Evolutionary conservation across 495 filamentous ascomycete species (phyloP), one percentile per base, ranked within the genome.

Genomic region (Hyaloscypha hepaticicola): DNA sequence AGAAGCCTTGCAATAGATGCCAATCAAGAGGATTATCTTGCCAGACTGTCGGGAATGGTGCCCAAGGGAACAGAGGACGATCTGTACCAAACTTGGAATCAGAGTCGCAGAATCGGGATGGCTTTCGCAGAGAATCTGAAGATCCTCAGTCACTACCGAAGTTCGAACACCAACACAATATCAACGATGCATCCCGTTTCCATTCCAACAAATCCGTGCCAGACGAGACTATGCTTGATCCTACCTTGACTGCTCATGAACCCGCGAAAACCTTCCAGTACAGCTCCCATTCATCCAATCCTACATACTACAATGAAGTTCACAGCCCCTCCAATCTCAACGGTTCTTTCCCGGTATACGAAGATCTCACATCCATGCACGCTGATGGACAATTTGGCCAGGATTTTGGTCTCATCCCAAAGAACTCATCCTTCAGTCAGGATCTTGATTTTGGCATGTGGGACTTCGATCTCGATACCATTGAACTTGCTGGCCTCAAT

Each of bases 1-100:
- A 0, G 84, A 87, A n/a, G 70, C 71, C 0, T 78, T 77, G 22
- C 38, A 45, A 9, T 16, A 45, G 38, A 16, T 45, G 38, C 12
- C 38, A 45, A 16, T 9, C 38, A 4, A 45, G 38, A 45, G 38
- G 38, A 45, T 16, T 45, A 19, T 19, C 38, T 19, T 45, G 38
- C 38, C 38, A 45, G 12, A 45, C 12, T 16, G 14, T 45, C 12
- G 16, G 38, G 11, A 16, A 45, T 45, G 38, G 38, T 14, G 38
- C 38, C 4, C 38, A 45, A 16, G 14, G 11, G 16, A 45, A 45
- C 14, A 14, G 38, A 16, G 38, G 11, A 45, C 38, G 38, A 33
- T 6, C 31, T 33, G 31, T 12, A 33, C 12, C 31, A 12, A 45
- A 3, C 16, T 16, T 45, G 0, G 38, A 16, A 45, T 45, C 38